Base-by-base conservation (phyloP, 495 filamentous ascomycete species). In the Neurospora sp. region DNA sequence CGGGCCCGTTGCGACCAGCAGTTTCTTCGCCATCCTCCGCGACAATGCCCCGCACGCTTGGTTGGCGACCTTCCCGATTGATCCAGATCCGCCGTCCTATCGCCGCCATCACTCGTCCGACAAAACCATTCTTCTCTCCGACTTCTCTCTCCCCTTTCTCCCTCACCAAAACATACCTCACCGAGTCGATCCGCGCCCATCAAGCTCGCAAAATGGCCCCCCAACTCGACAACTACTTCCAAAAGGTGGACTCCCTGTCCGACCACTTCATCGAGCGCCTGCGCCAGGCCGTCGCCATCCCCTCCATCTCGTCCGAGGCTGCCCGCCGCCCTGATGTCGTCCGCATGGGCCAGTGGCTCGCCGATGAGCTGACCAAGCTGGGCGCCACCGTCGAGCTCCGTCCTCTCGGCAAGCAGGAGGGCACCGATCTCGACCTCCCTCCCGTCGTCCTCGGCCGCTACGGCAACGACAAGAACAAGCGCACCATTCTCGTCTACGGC, bases 281-380 rank as follows among this genome's bases (percentile, higher is more conserved):
- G 71, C 87, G 92, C 76, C 89, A 93, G 82, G 96, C 96, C 62
- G 95, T 99, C 73, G 94, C 94, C 49, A 99, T 99, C 75, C 96
- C 96, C 6, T 98, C 96, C 62, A 84, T 99, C 77, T 98, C 95
- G 23, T 93, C 95, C 2, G 94, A 97, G 73, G 93, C 95, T 77
- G 90, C 90, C 76, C 91, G 93, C 79, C 89, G 96, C 46, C 90
- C 88, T 73, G 93, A 98, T 86, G 96, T 99, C 74, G 88, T 99
- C 79, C 90, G 93, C 88, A 99, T 99, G 96, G 96, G 91, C 73
- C 87, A 97, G 73, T 99, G 92, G 78, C 91, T 99, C 73, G 92
- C 91, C 75, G 84, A 88, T 38, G 92, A 97, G 83, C 90, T 99
- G 72, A 88, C 88, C 79, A 85, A 88, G 41, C 88, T 99, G 7